phyloP scores from a whole-genome alignment of 257 asterid genomes.

The Scutellaria galericulata region DNA sequence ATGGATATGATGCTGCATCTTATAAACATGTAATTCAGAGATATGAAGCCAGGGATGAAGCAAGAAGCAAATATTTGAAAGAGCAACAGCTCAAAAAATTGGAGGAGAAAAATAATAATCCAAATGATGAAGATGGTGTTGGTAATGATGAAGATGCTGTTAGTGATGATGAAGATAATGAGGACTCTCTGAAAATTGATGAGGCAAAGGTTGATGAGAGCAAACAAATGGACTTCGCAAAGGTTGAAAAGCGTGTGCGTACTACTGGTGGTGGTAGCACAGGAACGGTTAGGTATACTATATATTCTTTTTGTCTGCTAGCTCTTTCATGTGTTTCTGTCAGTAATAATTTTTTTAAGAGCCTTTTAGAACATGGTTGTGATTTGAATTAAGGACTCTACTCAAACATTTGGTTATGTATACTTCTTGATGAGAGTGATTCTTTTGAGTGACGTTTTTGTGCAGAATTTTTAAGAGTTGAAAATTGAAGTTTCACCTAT shows the following conservation, averaged over 20 bases:
- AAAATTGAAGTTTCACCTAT: constrained; percentile 19
- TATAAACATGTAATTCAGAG: constrained; percentile 71
- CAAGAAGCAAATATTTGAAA: constrained; percentile 82
- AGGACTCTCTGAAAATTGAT: constrained; percentile 69
- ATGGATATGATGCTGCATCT: constrained; percentile 89
- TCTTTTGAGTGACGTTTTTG: not conserved
- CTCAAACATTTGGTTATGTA: not conserved
- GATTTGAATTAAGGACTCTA: not conserved
- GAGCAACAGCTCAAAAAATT: constrained; percentile 85
- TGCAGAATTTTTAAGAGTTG: not conserved
- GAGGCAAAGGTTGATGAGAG: constrained; percentile 99
- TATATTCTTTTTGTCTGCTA: constrained; percentile 3
- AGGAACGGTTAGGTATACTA: constrained; percentile 89
- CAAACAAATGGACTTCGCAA: constrained; percentile 98
- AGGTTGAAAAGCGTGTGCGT: constrained; percentile 99
- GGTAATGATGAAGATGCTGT: constrained; percentile 56
- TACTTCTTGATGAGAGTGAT: constrained; percentile 4
- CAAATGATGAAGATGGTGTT: constrained; percentile 57
- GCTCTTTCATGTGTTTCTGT: not conserved
- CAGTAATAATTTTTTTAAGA: not conserved
- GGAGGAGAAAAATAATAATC: constrained; percentile 82
- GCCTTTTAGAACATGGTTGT: not conserved
- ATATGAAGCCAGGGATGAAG: constrained; percentile 97
- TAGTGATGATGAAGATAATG: constrained; percentile 88
- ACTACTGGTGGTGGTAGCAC: constrained; percentile 99